Evolutionary conservation across 306 rosid genomes (phyloP).

Genomic region (Begonia peltatifolia): DNA sequence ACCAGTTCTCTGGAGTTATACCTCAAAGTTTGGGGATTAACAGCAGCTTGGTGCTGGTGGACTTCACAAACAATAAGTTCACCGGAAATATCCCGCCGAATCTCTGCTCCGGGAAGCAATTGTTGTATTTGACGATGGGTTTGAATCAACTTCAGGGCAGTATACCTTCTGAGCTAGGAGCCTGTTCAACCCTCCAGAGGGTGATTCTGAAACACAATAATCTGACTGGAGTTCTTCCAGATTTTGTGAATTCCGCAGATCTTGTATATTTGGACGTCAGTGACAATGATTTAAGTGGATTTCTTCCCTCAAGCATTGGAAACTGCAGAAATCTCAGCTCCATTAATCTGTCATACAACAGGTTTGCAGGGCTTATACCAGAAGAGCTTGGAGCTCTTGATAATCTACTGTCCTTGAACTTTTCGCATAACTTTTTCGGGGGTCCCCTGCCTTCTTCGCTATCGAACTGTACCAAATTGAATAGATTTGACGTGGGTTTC

Average conservation of each 20-base stretch:
- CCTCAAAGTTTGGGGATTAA: conserved; percentile 66
- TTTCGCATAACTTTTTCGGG: conserved; percentile 44
- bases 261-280: conserved; percentile 36
- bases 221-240: conserved; percentile 52
- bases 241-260: conserved; percentile 19
- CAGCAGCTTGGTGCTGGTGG: conserved; percentile 45
- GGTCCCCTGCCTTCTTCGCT: conserved; percentile 60
- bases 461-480: conserved; percentile 40
- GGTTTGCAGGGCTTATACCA: conserved; percentile 39
- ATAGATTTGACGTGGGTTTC: conserved; percentile 45
- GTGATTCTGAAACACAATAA: conserved; percentile 34
- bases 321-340: conserved; percentile 34
- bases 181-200: conserved; percentile 53
- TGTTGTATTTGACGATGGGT: conserved; percentile 34
- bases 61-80: conserved; percentile 50
- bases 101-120: conserved; percentile 52
- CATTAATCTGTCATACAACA: conserved; percentile 39
- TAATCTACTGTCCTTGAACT: conserved; percentile 31
- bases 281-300: conserved; percentile 36
- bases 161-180: conserved; percentile 53
- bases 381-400: conserved; percentile 47
- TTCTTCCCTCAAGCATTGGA: conserved; percentile 55
- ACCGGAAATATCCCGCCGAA: conserved; percentile 53
- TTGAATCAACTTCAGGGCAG: conserved; percentile 48
- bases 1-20: conserved; percentile 59